These are phyloP conservation scores for Bryoglossum gracile DNA, from an alignment of 495 filamentous ascomycete species.

Conservation along the genomic window DNA sequence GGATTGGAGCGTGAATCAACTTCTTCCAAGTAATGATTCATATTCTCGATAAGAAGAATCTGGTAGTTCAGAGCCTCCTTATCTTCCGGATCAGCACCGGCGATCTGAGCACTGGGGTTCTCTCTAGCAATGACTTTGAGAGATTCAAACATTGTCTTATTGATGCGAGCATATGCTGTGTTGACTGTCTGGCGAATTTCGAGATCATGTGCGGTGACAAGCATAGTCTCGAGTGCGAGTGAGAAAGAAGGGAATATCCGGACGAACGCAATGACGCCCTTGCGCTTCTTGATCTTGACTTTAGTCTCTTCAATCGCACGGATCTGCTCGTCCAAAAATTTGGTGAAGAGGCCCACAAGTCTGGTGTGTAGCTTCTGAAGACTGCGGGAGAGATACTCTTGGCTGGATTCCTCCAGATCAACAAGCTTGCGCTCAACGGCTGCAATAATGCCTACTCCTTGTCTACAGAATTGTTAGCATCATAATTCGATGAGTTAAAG, in stretches of 20 bases:
- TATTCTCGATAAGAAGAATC: constrained; percentile 94
- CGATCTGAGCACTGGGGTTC: constrained; percentile 57
- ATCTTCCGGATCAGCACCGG: constrained; percentile 70
- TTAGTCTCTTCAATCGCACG: constrained; percentile 97
- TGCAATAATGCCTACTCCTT: constrained; percentile 82
- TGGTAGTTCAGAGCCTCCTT: constrained; percentile 95
- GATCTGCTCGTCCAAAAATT: constrained; percentile 91
- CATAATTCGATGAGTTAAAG: constrained; percentile 12
- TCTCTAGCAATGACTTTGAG: constrained; percentile 94
- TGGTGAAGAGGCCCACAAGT: constrained; percentile 68
- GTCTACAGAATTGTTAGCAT: constrained; percentile 37
- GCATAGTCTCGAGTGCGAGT: constrained; percentile 73
- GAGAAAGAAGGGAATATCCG: constrained; percentile 85
- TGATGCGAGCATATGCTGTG: constrained; percentile 78
- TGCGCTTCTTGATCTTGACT: constrained; percentile 96
- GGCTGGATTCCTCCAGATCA: constrained; percentile 77
- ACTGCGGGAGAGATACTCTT: constrained; percentile 77
- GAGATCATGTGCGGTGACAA: constrained; percentile 38
- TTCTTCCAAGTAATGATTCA: constrained; percentile 95
- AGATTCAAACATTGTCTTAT: constrained; percentile 94
- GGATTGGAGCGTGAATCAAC: constrained; percentile 67
- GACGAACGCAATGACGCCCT: constrained; percentile 91
- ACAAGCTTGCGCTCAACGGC: constrained; percentile 69
- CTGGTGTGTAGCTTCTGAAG: constrained; percentile 73
- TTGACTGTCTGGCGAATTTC: constrained; percentile 72